Conservation (phyloP, 2,329 filamentous ascomycete species). For the Aureobasidium lini region DNA sequence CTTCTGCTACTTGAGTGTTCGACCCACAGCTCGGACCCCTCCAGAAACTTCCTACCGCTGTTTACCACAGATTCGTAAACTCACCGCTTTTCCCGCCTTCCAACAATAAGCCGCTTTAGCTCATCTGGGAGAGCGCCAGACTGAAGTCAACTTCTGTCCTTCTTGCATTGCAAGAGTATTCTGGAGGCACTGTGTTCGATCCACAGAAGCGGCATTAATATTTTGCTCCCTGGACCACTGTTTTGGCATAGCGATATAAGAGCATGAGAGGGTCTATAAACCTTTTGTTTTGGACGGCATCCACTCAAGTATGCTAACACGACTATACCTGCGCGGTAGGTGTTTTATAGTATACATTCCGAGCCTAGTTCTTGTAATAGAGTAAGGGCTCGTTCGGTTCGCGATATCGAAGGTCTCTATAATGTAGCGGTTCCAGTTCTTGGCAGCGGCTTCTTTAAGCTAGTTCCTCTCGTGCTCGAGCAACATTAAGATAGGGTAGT, state of each 20-base stretch:
- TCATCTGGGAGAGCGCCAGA: slow-evolving; percentile 16
- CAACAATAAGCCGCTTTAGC: slow-evolving; percentile 12
- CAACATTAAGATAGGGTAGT: too few relatives aligned
- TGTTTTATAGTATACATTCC: too few relatives aligned
- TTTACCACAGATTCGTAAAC: not conserved
- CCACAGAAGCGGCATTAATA: slow-evolving; percentile 13
- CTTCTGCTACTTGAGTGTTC: not conserved
- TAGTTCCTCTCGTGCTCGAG: too few relatives aligned
- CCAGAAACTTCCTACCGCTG: not conserved
- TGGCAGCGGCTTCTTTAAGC: too few relatives aligned
- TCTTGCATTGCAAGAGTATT: not conserved
- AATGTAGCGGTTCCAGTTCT: too few relatives aligned
- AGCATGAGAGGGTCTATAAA: too few relatives aligned
- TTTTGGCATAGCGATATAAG: not conserved
- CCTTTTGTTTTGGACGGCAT: too few relatives aligned
- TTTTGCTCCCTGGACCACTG: not conserved
- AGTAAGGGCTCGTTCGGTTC: too few relatives aligned
- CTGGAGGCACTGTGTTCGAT: slow-evolving; percentile 16
- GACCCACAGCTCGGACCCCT: not conserved
- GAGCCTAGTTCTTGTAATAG: too few relatives aligned
- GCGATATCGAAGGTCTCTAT: too few relatives aligned
- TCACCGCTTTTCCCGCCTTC: not conserved
- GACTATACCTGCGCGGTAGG: too few relatives aligned
- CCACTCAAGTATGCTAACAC: too few relatives aligned
- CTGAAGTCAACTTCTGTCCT: slow-evolving; percentile 13